Conservation (phyloP, 441 rosid species). For the Adansonia gregorii region DNA sequence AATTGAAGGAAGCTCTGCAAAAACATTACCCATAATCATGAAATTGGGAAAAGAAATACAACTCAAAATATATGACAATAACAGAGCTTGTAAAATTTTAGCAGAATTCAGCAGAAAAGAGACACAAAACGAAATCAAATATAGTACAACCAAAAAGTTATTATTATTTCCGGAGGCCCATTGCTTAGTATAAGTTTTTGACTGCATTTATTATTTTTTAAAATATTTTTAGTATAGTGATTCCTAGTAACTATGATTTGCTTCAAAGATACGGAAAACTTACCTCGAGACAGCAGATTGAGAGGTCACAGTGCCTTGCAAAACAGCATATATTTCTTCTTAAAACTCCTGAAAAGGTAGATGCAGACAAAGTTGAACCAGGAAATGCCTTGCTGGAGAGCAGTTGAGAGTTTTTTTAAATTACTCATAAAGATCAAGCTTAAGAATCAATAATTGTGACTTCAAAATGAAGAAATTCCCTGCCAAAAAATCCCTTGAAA, state of each 20-base stretch:
- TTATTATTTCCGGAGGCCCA: not conserved
- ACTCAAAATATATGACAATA: not conserved
- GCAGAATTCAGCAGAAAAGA: not conserved
- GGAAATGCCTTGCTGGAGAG: slow-evolving; percentile 28
- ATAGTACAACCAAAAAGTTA: not conserved
- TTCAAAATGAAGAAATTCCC: slow-evolving; percentile 35
- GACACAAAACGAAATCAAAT: not conserved
- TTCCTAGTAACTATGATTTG: not conserved
- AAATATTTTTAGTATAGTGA: not conserved
- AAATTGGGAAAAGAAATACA: not conserved
- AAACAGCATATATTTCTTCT: slow-evolving; percentile 19
- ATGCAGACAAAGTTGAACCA: slow-evolving; percentile 24
- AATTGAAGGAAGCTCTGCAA: slow-evolving; percentile 34
- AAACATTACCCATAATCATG: slow-evolving; percentile 20
- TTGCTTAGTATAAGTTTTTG: not conserved
- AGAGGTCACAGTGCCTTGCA: slow-evolving; percentile 23
- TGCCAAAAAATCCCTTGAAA: not conserved
- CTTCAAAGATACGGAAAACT: not conserved
- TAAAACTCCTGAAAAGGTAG: slow-evolving; percentile 18
- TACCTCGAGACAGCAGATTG: slow-evolving; percentile 29
- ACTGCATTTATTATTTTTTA: not conserved
- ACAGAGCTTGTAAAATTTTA: not conserved
- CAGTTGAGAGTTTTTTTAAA: slow-evolving; percentile 14
- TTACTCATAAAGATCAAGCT: slow-evolving; percentile 24
- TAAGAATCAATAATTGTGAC: slow-evolving; percentile 33